Evolutionary conservation across 805 yeast species (phyloP).

Genomic region (Lachancea nothofagi): DNA sequence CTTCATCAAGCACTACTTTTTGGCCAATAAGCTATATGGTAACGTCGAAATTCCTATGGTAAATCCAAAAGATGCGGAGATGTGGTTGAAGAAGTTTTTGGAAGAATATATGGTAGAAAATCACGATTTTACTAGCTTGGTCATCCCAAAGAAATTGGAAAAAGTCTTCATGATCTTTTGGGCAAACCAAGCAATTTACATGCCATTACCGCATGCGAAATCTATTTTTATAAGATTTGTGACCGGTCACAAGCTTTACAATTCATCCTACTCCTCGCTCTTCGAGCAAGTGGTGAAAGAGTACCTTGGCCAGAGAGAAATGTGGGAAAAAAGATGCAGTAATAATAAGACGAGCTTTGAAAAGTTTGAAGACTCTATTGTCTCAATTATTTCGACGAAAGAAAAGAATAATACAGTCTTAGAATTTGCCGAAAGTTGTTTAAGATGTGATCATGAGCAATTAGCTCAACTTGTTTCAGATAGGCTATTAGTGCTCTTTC

Average conservation of each 20-base stretch:
- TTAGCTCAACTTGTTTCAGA: slow-evolving; percentile 45
- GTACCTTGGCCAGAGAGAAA: slow-evolving; percentile 44
- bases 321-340: slow-evolving; percentile 41
- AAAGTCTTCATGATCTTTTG: slow-evolving; percentile 57
- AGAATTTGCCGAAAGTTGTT: slow-evolving; percentile 51
- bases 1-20: slow-evolving; percentile 39
- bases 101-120: slow-evolving; percentile 48
- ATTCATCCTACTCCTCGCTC: slow-evolving; percentile 40
- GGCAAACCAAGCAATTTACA: slow-evolving; percentile 57
- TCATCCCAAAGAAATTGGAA: slow-evolving; percentile 51
- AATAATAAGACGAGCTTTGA: slow-evolving; percentile 46
- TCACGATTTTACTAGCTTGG: slow-evolving; percentile 39
- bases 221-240: slow-evolving; percentile 43
- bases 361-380: slow-evolving; percentile 52
- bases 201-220: slow-evolving; percentile 53
- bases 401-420: slow-evolving; percentile 55
- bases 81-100: slow-evolving; percentile 38
- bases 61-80: slow-evolving; percentile 58
- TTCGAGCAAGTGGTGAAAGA: slow-evolving; percentile 41
- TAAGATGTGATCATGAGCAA: slow-evolving; percentile 41
- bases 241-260: slow-evolving; percentile 28
- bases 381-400: slow-evolving; percentile 54
- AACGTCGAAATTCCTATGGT: slow-evolving; percentile 44
- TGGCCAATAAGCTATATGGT: slow-evolving; percentile 58
- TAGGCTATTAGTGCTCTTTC: slow-evolving; percentile 53